phyloP scores from a whole-genome alignment of 2,329 filamentous ascomycete species.

The Penicillium sp. region DNA sequence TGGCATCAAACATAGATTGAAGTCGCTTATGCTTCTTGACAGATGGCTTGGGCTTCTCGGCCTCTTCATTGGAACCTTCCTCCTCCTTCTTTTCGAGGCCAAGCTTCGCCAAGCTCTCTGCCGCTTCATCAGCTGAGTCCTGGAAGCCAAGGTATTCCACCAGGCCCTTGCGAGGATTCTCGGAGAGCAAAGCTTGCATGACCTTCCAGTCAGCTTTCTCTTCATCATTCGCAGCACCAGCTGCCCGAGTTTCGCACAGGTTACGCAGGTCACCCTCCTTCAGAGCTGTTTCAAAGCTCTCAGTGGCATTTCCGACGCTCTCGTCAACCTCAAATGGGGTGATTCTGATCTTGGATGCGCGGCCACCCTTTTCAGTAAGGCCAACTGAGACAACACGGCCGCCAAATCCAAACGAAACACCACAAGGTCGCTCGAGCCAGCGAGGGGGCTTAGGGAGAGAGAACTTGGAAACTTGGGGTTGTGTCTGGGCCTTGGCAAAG shows the following conservation, averaged over 20 bases:
- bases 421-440: constrained; percentile 84
- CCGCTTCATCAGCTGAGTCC: constrained; percentile 59
- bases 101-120: constrained; percentile 48
- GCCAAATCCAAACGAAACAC: constrained; percentile 92
- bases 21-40: constrained; percentile 65
- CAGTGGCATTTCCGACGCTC: constrained; percentile 78
- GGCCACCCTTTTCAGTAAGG: constrained; percentile 64
- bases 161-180: constrained; percentile 83
- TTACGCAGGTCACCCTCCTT: constrained; percentile 74
- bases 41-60: constrained; percentile 50
- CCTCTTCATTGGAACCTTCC: constrained; percentile 48
- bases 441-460: constrained; percentile 82
- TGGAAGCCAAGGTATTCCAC: constrained; percentile 89
- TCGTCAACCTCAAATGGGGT: constrained; percentile 88
- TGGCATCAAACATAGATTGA: constrained; percentile 80
- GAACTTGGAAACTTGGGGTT: constrained; percentile 89
- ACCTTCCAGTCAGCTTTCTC: constrained; percentile 97
- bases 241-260: constrained; percentile 80
- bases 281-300: constrained; percentile 84
- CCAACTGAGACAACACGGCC: constrained; percentile 84
- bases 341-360: constrained; percentile 77
- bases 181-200: constrained; percentile 82
- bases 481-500: constrained; percentile 89
- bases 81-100: constrained; percentile 44
- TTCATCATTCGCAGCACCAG: constrained; percentile 77